Evolutionary conservation across 2,329 filamentous ascomycete genomes (phyloP), one percentile per base, ranked within the genome.

Genomic region (Aureobasidium mangrovei): DNA sequence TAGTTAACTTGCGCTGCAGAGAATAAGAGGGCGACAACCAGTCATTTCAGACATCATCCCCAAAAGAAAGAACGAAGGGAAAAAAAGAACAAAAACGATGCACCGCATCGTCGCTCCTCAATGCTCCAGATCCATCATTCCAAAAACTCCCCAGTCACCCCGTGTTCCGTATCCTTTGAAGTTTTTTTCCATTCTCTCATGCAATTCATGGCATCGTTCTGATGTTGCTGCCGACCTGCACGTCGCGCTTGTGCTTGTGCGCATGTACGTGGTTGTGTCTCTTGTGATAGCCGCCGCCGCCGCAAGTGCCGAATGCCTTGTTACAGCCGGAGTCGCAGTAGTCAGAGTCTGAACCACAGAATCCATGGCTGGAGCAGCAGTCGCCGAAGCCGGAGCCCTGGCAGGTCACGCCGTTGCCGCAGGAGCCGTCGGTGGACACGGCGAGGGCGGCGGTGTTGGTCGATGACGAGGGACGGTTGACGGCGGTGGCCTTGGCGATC

Each of bases 401-500:
- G 29, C 55, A 57, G 3, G 55, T 57, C 12, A 53, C 35, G 18
- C 44, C 44, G 12, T 49, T 49, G 28, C 48, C 48, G 32, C 55
- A 57, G n/a, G 28, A 32, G 12, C 55, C 55, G 32, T 57, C 55
- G 9, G 42, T 39, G 3, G 55, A 57, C 28, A 57, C 32, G 38
- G 28, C 12, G n/a, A 55, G 31, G 2, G 35, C 31, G 7, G 44
- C 29, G 9, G 9, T 28, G 9, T 36, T 36, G 8, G 41, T 33
- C 6, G 39, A 41, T 6, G 39, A 18, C 39, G n/a, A 41, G 1
- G 48, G 27, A 31, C 18, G 24, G 7, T 9, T 18, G 12, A 29
- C 31, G 28, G 10, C 9, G 4, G 39, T 53, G 40, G 39, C 33
- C 49, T 53, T 43, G 8, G 42, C 27, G 35, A 43, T 28, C 2